Conservation (phyloP, 495 filamentous ascomycete species). For the Aspergillus diversus region DNA sequence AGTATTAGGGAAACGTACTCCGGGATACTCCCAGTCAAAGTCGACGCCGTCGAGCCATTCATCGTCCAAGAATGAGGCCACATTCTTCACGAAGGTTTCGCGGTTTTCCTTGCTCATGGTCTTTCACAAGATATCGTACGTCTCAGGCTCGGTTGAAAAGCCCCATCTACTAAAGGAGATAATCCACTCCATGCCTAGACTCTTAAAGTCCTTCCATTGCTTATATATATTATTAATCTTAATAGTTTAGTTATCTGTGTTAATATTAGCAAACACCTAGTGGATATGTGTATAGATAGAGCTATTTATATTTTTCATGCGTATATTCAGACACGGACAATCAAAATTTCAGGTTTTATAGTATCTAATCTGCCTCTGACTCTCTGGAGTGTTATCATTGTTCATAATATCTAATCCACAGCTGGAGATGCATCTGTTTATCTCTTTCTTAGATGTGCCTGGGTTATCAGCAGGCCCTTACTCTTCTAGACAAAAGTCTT, state of each 20-base stretch:
- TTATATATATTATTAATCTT: slow-evolving; percentile 20
- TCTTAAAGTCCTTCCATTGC: slow-evolving; percentile 31
- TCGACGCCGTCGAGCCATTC: slow-evolving; percentile 42
- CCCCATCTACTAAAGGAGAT: slow-evolving; percentile 53
- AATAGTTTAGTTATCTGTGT: slow-evolving; percentile 25
- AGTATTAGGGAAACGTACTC: slow-evolving; percentile 15
- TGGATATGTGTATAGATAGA: slow-evolving; percentile 47
- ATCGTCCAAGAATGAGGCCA: slow-evolving; percentile 36
- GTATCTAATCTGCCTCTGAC: background rate
- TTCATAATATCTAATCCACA: background rate
- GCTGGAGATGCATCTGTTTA: background rate
- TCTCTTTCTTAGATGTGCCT: background rate
- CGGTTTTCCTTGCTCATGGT: slow-evolving; percentile 38
- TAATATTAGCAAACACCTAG: slow-evolving; percentile 45
- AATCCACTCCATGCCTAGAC: slow-evolving; percentile 34
- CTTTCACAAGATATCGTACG: slow-evolving; percentile 43
- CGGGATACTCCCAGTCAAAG: slow-evolving; percentile 47
- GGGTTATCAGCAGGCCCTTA: background rate
- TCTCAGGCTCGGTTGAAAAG: slow-evolving; percentile 39
- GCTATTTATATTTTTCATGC: slow-evolving; percentile 20
- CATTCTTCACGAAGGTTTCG: slow-evolving; percentile 34
- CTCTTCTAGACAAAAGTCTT: background rate
- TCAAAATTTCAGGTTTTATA: background rate
- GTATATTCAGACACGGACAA: slow-evolving; percentile 28
- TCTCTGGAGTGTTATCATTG: background rate